These are phyloP conservation scores for Lycium ferocissimum DNA, from an alignment of 257 asterid genomes.

Conservation along the genomic window DNA sequence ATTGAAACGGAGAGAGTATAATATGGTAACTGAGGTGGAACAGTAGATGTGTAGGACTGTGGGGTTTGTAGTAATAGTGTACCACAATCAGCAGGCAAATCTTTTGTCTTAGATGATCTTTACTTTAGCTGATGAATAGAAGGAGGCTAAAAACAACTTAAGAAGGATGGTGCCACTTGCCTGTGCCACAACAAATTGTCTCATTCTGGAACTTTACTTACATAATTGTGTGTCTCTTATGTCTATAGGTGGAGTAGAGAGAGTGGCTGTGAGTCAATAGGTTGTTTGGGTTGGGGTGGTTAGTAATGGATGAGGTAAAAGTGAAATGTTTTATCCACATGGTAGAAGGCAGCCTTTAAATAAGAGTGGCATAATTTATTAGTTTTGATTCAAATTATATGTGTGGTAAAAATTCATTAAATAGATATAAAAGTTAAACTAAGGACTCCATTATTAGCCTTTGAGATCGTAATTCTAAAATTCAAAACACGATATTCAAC, in stretches of 20 bases:
- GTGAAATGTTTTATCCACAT: neutral
- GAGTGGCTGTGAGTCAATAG: neutral
- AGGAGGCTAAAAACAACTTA: neutral
- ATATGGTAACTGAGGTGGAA: neutral
- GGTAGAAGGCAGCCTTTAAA: neutral
- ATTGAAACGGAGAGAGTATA: too few relatives aligned
- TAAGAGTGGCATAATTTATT: neutral
- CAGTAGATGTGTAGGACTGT: neutral
- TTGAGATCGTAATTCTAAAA: too few relatives aligned
- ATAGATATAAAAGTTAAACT: too few relatives aligned
- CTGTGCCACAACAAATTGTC: neutral
- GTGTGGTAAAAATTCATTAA: neutral
- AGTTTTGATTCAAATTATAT: neutral
- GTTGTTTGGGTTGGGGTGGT: neutral
- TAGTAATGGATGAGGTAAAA: constrained; percentile 11
- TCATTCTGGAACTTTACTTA: neutral
- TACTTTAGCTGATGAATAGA: neutral
- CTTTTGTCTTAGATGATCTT: neutral
- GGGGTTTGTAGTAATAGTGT: constrained; percentile 23
- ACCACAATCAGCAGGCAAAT: neutral
- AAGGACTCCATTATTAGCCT: neutral
- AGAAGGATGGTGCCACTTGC: neutral
- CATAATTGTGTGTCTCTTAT: neutral
- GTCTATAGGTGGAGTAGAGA: neutral
- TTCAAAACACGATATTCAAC: too few relatives aligned